phyloP scores from a whole-genome alignment of 305 asterid genomes.

The Fraxinus dipetala region DNA sequence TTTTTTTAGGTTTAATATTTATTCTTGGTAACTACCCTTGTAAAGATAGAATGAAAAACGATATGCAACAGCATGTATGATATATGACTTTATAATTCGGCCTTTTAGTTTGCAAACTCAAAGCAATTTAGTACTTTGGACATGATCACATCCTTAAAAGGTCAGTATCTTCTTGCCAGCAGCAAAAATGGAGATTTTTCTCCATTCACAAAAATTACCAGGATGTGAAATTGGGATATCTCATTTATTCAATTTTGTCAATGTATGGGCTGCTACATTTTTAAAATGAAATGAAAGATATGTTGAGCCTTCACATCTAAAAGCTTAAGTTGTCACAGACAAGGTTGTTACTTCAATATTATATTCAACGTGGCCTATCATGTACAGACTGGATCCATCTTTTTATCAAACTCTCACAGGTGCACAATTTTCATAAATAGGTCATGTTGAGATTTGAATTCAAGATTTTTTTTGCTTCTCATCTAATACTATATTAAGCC shows the following conservation, averaged over 20 bases:
- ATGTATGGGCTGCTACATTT: not conserved
- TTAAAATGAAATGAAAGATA: not conserved
- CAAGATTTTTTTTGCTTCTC: not conserved
- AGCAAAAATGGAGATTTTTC: too few relatives aligned
- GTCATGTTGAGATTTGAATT: not conserved
- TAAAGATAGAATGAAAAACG: too few relatives aligned
- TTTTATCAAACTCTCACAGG: not conserved
- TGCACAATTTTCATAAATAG: not conserved
- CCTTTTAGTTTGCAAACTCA: too few relatives aligned
- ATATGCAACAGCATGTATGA: too few relatives aligned
- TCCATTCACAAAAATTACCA: not conserved
- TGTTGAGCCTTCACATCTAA: not conserved
- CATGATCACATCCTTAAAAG: too few relatives aligned
- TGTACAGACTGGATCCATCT: not conserved
- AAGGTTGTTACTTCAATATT: not conserved
- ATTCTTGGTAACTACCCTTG: too few relatives aligned
- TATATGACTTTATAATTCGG: too few relatives aligned
- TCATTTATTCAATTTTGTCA: not conserved
- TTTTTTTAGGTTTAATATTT: too few relatives aligned
- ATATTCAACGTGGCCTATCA: not conserved
- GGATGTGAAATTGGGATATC: not conserved
- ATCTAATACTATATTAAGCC: not conserved
- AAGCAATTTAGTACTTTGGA: too few relatives aligned
- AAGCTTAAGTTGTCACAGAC: not conserved
- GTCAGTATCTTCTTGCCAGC: too few relatives aligned